Evolutionary conservation across 371 early-diverging fungal species (phyloP), one percentile per base, ranked within the genome.

Genomic region (Lichtheimia ramosa): DNA sequence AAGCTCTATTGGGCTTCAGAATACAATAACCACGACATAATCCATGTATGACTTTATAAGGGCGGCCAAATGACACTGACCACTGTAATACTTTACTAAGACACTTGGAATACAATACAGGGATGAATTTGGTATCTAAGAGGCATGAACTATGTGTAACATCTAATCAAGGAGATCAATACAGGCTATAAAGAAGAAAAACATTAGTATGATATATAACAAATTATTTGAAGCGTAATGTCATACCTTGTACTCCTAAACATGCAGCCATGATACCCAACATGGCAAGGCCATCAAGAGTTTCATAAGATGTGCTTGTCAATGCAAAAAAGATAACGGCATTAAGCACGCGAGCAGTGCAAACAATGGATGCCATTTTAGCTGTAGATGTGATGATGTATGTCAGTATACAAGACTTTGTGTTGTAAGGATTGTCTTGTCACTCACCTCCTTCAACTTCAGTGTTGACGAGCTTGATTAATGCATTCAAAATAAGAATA

Each of bases 231-330:
- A 0, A 43, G n/a, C 2, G 18, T 5, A 21, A 41, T 20, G 4
- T 68, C 74, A 69, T 70, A 79, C 79, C 70, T 67, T 82, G 82
- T 23, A 82, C 27, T 3, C 73, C 55, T 24, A 82, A 69, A 52
- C 79, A 84, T 43, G 71, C 72, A 46, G 77, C 75, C 79, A 82
- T 77, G 27, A 81, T 58, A 3, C 77, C 78, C 25, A 81, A 57
- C 59, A 82, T 73, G 1, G 67, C 68, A 18, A 82, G 63, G 2
- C 77, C 77, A 24, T 75, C 68, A 52, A 82, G 53, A 18, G 73
- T 62, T 3, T 66, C 68, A 53, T 65, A 66, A 3, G 81, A 72
- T 0, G 71, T 68, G 0, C 70, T 71, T 16, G 81, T 61, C 16
- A 84, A 66, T 27, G 73, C 75, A 43, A 84, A 78, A 34, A 84